Percentiles rank a stretch among this genome's conserved stretches.
phyloP scores from a whole-genome alignment of 352 stramenopile genomes.

The Pythium brachiatum region DNA sequence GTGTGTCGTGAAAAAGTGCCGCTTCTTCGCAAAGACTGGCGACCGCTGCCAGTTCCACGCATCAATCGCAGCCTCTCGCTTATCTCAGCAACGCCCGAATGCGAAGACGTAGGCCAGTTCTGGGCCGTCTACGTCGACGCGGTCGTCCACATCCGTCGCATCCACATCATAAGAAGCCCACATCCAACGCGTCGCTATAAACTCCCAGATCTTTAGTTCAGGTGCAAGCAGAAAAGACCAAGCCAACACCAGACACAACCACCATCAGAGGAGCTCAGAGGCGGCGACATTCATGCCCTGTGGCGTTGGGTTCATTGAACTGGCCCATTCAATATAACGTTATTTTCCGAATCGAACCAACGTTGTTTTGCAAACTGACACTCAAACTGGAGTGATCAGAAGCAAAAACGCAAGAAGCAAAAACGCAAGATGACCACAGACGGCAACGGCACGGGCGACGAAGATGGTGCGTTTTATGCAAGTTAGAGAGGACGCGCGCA shows the following conservation, averaged over 20 bases:
- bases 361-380: constrained; percentile 7
- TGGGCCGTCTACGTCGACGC: neutral
- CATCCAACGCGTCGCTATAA: too few species aligned
- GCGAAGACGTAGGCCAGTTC: neutral
- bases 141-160: neutral
- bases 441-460: constrained; percentile 7
- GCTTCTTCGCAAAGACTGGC: constrained; percentile 60
- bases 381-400: neutral
- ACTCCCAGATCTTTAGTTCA: too few species aligned
- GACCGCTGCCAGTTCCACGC: constrained; percentile 67
- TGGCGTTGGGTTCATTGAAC: constrained; percentile 1
- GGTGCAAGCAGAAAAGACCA: too few species aligned
- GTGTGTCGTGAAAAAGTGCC: constrained; percentile 39
- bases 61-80: neutral
- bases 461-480: constrained; percentile 15
- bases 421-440: constrained; percentile 7
- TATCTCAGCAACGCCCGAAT: neutral
- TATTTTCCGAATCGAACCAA: constrained; percentile 21
- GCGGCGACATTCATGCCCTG: too few species aligned
- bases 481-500: neutral
- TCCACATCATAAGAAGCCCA: neutral
- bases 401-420: neutral
- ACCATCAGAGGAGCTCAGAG: too few species aligned
- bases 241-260: too few species aligned
- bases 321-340: constrained; percentile 23